Conservation (phyloP, 2,329 filamentous ascomycete genomes). For the Fusarium napiforme region DNA sequence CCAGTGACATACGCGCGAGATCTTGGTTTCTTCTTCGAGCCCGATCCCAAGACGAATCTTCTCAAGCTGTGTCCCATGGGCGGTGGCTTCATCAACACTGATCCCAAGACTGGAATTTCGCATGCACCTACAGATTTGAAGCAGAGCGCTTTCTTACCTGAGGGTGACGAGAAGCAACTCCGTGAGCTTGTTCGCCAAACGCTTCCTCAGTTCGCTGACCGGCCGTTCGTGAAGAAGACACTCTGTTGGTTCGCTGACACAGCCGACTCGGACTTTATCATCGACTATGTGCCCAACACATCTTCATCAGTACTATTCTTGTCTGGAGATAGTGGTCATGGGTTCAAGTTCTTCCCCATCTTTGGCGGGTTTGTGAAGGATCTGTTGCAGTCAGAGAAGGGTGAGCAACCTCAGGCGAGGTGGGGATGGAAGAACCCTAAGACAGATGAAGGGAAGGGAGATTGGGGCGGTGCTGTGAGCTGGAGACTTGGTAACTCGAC, state of each 20-base stretch:
- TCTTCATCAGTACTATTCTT: conserved; percentile 59
- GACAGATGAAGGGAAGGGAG: conserved; percentile 16
- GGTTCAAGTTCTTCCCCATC: conserved; percentile 71
- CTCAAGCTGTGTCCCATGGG: conserved; percentile 71
- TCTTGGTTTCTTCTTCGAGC: conserved; percentile 73
- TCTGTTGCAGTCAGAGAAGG: conserved; percentile 54
- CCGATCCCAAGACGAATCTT: conserved; percentile 66
- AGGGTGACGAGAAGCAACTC: conserved; percentile 63
- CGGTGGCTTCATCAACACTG: conserved; percentile 63
- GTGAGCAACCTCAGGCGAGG: conserved; percentile 54
- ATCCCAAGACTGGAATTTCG: conserved; percentile 49
- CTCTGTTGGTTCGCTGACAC: conserved; percentile 75
- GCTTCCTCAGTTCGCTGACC: conserved; percentile 62
- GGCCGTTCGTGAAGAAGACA: conserved; percentile 65
- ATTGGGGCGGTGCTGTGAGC: conserved; percentile 49
- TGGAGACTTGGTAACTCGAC: conserved; percentile 51
- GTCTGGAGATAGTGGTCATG: conserved; percentile 70
- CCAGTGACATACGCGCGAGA: conserved; percentile 71
- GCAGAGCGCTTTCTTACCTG: conserved; percentile 62
- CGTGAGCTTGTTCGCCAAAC: conserved; percentile 62
- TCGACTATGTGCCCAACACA: conserved; percentile 67
- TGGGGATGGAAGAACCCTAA: conserved; percentile 63
- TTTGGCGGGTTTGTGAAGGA: conserved; percentile 65
- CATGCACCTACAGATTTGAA: conserved; percentile 47
- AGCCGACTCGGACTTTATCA: conserved; percentile 67